Percentiles rank a stretch among this genome's conserved stretches.
phyloP scores from a whole-genome alignment of 768 basidiomycete species.

The Udeniomyces megalosporus region DNA sequence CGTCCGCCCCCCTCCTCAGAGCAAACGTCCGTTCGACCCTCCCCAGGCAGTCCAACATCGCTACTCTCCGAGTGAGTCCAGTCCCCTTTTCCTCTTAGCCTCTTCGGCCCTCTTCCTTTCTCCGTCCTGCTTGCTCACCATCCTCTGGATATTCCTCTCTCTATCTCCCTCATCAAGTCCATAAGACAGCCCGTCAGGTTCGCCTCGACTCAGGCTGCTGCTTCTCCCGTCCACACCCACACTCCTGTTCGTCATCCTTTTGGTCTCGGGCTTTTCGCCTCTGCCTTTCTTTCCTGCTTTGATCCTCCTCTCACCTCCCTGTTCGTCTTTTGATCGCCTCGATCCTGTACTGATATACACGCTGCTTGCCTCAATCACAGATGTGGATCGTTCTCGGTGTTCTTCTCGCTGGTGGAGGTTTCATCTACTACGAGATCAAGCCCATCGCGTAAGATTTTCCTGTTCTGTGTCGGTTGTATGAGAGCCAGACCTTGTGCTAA shows the following conservation, averaged over 20 bases:
- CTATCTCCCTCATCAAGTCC: background rate
- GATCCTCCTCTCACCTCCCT: background rate
- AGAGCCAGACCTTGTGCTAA: background rate
- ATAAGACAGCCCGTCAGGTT: background rate
- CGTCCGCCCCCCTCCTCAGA: background rate
- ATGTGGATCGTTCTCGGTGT: slow-evolving; percentile 25
- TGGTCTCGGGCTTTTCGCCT: background rate
- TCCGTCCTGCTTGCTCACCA: background rate
- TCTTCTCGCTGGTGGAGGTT: slow-evolving; percentile 22
- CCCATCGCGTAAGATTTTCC: slow-evolving; percentile 10
- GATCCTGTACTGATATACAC: too few relatives aligned
- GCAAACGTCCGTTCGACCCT: background rate
- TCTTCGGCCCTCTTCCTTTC: background rate
- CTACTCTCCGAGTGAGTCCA: background rate
- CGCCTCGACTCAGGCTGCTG: background rate
- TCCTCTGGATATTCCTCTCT: background rate
- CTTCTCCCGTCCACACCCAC: slow-evolving; percentile 13
- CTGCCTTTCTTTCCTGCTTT: background rate
- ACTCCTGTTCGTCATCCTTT: background rate
- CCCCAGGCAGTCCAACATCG: background rate
- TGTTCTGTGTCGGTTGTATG: background rate
- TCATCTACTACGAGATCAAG: slow-evolving; percentile 24
- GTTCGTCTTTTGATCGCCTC: too few relatives aligned
- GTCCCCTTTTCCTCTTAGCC: background rate
- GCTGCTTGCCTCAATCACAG: background rate